A percentile compares a stretch with the other conserved stretches of the same genome.
Evolutionary conservation across 2,329 filamentous ascomycete genomes (phyloP).

Genomic region (Ilyonectria sp.): DNA sequence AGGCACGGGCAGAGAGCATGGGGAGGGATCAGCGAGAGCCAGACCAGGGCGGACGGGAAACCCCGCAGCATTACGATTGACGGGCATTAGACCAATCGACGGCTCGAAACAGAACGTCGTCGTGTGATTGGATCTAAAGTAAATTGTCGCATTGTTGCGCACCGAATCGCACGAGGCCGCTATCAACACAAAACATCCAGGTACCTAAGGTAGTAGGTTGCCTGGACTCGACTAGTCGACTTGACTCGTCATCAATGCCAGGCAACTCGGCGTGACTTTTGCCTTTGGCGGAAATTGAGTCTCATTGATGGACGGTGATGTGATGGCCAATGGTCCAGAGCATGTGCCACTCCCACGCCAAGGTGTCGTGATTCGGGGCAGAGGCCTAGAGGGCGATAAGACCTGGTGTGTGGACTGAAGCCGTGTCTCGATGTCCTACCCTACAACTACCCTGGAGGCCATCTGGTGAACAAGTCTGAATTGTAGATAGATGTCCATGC

Average conservation of each 20-base stretch:
- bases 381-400: neutral
- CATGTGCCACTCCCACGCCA: neutral
- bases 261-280: neutral
- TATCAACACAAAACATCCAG: slow-evolving; percentile 9
- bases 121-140: slow-evolving; percentile 46
- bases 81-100: slow-evolving; percentile 47
- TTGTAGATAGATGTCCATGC: neutral
- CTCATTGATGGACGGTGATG: neutral
- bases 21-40: slow-evolving; percentile 24
- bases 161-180: slow-evolving; percentile 22
- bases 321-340: neutral
- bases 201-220: neutral
- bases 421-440: neutral
- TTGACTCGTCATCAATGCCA: slow-evolving; percentile 6
- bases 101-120: slow-evolving; percentile 32
- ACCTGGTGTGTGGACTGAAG: neutral
- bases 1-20: slow-evolving; percentile 1
- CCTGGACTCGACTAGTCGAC: slow-evolving; percentile 10
- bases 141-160: slow-evolving; percentile 41
- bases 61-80: slow-evolving; percentile 50
- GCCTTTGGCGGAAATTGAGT: slow-evolving; percentile 1
- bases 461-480: neutral
- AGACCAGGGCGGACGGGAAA: slow-evolving; percentile 34
- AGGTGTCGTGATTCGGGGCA: neutral
- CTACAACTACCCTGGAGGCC: neutral